Conservation (phyloP, 2,329 filamentous ascomycete species). For the Ophiostoma piceae region DNA sequence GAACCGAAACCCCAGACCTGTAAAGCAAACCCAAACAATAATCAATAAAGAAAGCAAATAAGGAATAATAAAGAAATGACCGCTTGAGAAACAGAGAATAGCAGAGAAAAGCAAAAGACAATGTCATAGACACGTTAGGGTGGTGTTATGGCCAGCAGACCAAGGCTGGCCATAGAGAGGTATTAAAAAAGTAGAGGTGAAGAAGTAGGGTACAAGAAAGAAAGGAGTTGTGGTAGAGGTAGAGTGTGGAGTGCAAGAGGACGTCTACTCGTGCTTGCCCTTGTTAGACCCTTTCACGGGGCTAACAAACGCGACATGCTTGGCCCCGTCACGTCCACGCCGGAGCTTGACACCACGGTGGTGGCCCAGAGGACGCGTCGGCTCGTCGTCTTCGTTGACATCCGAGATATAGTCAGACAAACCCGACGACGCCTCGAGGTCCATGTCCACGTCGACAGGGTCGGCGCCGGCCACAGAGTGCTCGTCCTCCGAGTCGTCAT, state of each 20-base stretch:
- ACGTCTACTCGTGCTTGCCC: conserved; percentile 32
- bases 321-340: conserved; percentile 52
- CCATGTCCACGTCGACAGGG: conserved; percentile 53
- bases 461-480: conserved; percentile 52
- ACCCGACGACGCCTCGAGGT: conserved; percentile 46
- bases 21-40: background rate
- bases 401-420: conserved; percentile 59
- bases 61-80: background rate
- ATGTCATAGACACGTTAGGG: conserved; percentile 18
- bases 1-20: conserved; percentile 8
- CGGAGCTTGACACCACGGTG: conserved; percentile 45
- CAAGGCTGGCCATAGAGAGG: background rate
- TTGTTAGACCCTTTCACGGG: conserved; percentile 43
- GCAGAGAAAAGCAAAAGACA: background rate
- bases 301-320: conserved; percentile 52
- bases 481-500: conserved; percentile 65
- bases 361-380: conserved; percentile 41
- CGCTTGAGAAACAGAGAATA: background rate
- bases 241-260: background rate
- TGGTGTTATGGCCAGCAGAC: background rate
- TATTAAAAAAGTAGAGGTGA: conserved; percentile 16
- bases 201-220: conserved; percentile 21
- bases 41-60: background rate
- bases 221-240: background rate
- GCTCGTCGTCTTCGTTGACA: conserved; percentile 43